phyloP scores from a whole-genome alignment of 1,139 yeast genomes.

The Petasospora fabianii region DNA sequence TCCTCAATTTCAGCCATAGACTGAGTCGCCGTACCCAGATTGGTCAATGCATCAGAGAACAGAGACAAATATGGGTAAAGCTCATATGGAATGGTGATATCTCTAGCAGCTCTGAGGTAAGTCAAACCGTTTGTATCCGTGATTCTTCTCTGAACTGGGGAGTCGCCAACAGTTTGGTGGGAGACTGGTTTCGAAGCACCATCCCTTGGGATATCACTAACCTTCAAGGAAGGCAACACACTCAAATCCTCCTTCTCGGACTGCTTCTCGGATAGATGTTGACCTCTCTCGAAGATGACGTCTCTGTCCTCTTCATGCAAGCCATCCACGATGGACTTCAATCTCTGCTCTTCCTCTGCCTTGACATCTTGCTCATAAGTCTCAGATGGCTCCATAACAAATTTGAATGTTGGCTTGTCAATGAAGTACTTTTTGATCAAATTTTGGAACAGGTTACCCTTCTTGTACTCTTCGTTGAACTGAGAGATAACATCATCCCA shows the following conservation, averaged over 20 bases:
- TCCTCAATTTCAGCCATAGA: slow-evolving; percentile 83
- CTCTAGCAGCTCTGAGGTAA: slow-evolving; percentile 60
- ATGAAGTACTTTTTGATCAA: slow-evolving; percentile 53
- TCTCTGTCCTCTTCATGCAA: slow-evolving; percentile 56
- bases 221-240: slow-evolving; percentile 71
- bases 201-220: slow-evolving; percentile 63
- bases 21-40: slow-evolving; percentile 71
- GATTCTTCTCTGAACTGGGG: slow-evolving; percentile 37
- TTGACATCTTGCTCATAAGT: slow-evolving; percentile 46
- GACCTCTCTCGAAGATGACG: slow-evolving; percentile 58
- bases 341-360: slow-evolving; percentile 53
- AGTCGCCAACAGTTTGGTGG: slow-evolving; percentile 30
- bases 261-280: slow-evolving; percentile 59
- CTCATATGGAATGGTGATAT: slow-evolving; percentile 53
- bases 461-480: slow-evolving; percentile 65
- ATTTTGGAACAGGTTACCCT: slow-evolving; percentile 55
- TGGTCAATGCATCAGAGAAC: slow-evolving; percentile 76
- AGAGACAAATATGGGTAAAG: slow-evolving; percentile 70
- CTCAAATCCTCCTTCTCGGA: slow-evolving; percentile 67
- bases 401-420: slow-evolving; percentile 57
- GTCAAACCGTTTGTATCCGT: slow-evolving; percentile 75
- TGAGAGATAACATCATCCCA: slow-evolving; percentile 56
- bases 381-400: slow-evolving; percentile 70
- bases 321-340: slow-evolving; percentile 40
- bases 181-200: slow-evolving; percentile 41